phyloP scores from a whole-genome alignment of 2,329 filamentous ascomycete genomes.

The Didymellaceae sp. region DNA sequence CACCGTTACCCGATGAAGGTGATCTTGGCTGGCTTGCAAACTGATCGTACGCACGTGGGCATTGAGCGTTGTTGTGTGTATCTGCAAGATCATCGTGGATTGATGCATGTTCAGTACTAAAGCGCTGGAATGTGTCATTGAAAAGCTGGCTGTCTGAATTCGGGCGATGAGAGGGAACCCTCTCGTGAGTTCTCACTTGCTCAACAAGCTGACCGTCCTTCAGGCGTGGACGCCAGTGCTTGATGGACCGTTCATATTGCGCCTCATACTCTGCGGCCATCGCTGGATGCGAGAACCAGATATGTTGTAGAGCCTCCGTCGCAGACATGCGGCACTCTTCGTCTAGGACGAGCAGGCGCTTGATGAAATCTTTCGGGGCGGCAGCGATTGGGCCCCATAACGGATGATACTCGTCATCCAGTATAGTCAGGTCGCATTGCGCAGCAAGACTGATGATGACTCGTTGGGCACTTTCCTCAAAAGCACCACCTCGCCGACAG shows the following conservation, averaged over 20 bases:
- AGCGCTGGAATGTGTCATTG: background rate
- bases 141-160: background rate
- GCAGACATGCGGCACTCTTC: slow-evolving; percentile 60
- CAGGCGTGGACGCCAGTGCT: slow-evolving; percentile 57
- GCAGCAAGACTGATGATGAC: slow-evolving; percentile 46
- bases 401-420: slow-evolving; percentile 50
- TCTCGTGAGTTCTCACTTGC: slow-evolving; percentile 17
- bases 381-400: slow-evolving; percentile 53
- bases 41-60: background rate
- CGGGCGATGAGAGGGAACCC: too few relatives aligned
- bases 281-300: slow-evolving; percentile 62
- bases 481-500: slow-evolving; percentile 38
- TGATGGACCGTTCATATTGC: slow-evolving; percentile 57
- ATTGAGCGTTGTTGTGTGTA: background rate
- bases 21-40: slow-evolving; percentile 15
- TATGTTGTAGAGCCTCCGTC: slow-evolving; percentile 59
- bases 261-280: slow-evolving; percentile 57
- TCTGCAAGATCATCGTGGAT: background rate
- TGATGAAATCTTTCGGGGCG: slow-evolving; percentile 61
- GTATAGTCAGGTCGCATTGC: slow-evolving; percentile 51
- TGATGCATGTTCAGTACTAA: background rate
- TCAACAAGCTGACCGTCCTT: slow-evolving; percentile 40
- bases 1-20: background rate
- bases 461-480: slow-evolving; percentile 28
- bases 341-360: slow-evolving; percentile 57